phyloP scores from a whole-genome alignment of 2,329 filamentous ascomycete species.

The Aspergillus uvarum region DNA sequence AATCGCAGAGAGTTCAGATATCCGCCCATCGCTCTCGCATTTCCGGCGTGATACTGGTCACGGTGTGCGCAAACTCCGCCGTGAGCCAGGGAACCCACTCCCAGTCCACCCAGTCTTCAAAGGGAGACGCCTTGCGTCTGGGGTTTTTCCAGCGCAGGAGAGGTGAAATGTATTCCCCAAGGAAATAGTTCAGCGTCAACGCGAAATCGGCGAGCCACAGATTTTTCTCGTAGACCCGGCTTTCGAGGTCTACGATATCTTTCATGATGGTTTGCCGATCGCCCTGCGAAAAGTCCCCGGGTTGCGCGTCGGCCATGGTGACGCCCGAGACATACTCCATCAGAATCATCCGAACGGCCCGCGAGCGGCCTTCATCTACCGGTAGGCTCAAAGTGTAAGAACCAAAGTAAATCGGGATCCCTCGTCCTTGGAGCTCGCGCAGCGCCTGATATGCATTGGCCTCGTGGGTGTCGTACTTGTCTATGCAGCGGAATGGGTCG shows the following conservation, averaged over 20 bases:
- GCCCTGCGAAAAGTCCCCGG: constrained; percentile 12
- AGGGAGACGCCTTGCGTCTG: constrained; percentile 3
- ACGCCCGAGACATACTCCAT: constrained; percentile 21
- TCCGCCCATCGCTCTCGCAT: constrained; percentile 12
- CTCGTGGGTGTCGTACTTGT: constrained; percentile 28
- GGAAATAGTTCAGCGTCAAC: constrained; percentile 6
- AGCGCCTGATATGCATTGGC: constrained; percentile 18
- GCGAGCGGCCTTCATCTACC: constrained; percentile 10
- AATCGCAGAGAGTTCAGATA: too few relatives aligned
- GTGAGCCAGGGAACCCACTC: constrained; percentile 23
- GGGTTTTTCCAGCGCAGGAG: constrained; percentile 17
- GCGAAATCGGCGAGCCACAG: constrained; percentile 17
- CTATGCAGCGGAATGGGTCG: constrained; percentile 25
- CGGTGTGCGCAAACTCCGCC: constrained; percentile 22
- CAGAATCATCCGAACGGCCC: constrained; percentile 24
- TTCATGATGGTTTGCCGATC: constrained; percentile 22
- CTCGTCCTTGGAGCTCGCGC: constrained; percentile 19
- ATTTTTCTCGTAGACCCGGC: constrained; percentile 13
- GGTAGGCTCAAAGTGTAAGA: constrained; percentile 26
- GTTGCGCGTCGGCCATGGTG: constrained; percentile 17
- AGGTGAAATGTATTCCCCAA: constrained; percentile 22
- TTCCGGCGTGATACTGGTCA: constrained; percentile 18
- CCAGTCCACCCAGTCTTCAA: constrained; percentile 26
- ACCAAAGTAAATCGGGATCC: constrained; percentile 24
- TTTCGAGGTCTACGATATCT: constrained; percentile 23